Base-by-base conservation (phyloP, 805 yeast species). In the Candida endomychidarum region DNA sequence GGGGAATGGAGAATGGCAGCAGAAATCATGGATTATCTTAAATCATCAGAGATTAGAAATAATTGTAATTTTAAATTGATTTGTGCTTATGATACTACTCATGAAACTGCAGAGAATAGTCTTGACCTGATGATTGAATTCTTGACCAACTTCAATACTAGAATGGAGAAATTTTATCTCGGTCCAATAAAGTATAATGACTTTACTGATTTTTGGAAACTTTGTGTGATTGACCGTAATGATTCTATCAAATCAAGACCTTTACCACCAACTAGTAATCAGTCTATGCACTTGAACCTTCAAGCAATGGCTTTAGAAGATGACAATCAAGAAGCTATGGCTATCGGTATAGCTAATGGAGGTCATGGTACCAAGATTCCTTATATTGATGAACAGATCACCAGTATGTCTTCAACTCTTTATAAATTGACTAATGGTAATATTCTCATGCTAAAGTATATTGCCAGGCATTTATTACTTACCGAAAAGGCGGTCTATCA, bases 1-100 rank as follows among this genome's bases (percentile, higher is more conserved):
- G 54, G 50, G 8, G 70, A 63, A 42, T 53, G 63, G 47, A 40
- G 30, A 4, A 39, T 69, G 43, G 37, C 61, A 3, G 44, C 51
- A 6, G 73, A 68, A 32, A 49, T 63, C 4, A 37, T 58, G 49
- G 47, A 15, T 53, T 42, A 36, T 47, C 49, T 38, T 38, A 44
- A 28, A n/a, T 27, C 27, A 6, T 18, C 29, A n/a, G 41, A 28
- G 6, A 35, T 24, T 17, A 34, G 20, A 15, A 37, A 28, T 6
- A 25, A 23, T 6, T 12, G 22, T 19, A 22, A 20, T 25, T 17
- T 40, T 18, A 34, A 29, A 20, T 30, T 23, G 12, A 7, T 40
- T 14, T 25, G 29, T 9, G 19, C 43, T 14, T 25, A 15, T 25
- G 43, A 40, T 21, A 8, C 14, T n/a, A 23, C 40, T 3, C 33